Base-by-base conservation (phyloP, 306 rosid species). In the Citrullus mucosospermus region DNA sequence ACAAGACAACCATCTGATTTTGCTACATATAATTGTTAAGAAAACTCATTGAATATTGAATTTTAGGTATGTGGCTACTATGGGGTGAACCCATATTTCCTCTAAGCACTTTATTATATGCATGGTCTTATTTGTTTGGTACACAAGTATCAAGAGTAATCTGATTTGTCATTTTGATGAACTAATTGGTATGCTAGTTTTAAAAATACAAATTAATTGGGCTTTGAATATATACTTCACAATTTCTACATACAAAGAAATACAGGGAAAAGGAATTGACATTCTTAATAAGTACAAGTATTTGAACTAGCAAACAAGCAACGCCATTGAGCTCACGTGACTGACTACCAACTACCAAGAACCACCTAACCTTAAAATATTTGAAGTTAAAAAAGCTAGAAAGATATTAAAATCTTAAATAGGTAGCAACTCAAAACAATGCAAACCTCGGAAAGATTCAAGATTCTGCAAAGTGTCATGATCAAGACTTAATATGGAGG, bases 391-490 rank as follows among this genome's bases (percentile, higher is more conserved):
- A 16, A 70, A 68, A 32, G 36, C 36, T n/a, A 1, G 11, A 39
- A 67, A 46, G 13, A 71, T 48, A 48, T 14, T 25, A 44, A 25
- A 25, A 48, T 25, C 20, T 71, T 9, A 67, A 20, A n/a, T 41
- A 28, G 14, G 22, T 72, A 22, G 25, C 43, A 17, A 72, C 7
- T 48, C 44, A 28, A 50, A 74, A 74, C 22, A 48, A 82, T 58
- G 75, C 89, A 77, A 83, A 92, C 99, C 93, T 85, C 90, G 87
- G 85, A 91, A 90, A 53, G 85, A 87, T 68, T 96, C 99, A 82
- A 92, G 92, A 81, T 87, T 87, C 82, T 93, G 97, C 87, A 93
- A 65, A 69, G 97, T 92, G 83, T 91, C 93, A 66, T 89, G 96
- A 84, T 96, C 99, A 76, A 96, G 91, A 81, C 85, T 81, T 77